Percentiles rank a stretch among this genome's conserved stretches.
Evolutionary conservation across 2,329 filamentous ascomycete species (phyloP).

Genomic region (Aspergillus sp.): DNA sequence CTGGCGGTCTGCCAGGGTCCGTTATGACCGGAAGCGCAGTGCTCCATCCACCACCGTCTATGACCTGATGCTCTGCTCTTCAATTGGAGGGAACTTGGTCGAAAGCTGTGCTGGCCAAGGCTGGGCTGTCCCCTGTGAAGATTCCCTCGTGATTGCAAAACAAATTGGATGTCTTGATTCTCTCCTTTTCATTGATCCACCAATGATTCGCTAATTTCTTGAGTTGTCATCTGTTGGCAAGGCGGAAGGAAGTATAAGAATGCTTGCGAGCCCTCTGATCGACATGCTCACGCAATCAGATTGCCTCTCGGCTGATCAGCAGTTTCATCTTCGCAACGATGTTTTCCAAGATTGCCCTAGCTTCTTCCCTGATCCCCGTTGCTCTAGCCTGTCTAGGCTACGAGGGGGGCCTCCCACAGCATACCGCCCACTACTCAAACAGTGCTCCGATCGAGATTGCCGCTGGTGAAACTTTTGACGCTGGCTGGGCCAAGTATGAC

Average conservation of each 20-base stretch:
- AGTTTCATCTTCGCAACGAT: neutral
- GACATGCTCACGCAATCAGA: conserved; percentile 7
- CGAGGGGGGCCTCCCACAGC: conserved; percentile 16
- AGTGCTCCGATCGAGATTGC: conserved; percentile 40
- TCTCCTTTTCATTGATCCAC: conserved; percentile 7
- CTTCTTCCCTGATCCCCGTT: conserved; percentile 10
- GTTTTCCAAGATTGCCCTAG: conserved; percentile 9
- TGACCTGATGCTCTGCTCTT: neutral
- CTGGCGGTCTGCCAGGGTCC: neutral
- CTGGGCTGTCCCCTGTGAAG: neutral
- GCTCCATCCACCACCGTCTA: neutral
- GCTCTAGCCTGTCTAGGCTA: conserved; percentile 19
- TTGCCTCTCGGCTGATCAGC: neutral
- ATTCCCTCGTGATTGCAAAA: conserved; percentile 9
- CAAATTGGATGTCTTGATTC: neutral
- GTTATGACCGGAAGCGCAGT: neutral
- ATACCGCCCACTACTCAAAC: conserved; percentile 15
- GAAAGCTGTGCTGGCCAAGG: neutral
- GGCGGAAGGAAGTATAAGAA: neutral
- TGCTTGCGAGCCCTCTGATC: neutral
- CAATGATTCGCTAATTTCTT: neutral
- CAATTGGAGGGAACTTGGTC: conserved; percentile 7
- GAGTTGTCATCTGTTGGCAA: neutral
- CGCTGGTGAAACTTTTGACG: conserved; percentile 48
- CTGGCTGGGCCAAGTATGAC: conserved; percentile 48